These are phyloP conservation scores for Schizophyllum commune DNA, from an alignment of 1,284 basidiomycete species.

Conservation along the genomic window DNA sequence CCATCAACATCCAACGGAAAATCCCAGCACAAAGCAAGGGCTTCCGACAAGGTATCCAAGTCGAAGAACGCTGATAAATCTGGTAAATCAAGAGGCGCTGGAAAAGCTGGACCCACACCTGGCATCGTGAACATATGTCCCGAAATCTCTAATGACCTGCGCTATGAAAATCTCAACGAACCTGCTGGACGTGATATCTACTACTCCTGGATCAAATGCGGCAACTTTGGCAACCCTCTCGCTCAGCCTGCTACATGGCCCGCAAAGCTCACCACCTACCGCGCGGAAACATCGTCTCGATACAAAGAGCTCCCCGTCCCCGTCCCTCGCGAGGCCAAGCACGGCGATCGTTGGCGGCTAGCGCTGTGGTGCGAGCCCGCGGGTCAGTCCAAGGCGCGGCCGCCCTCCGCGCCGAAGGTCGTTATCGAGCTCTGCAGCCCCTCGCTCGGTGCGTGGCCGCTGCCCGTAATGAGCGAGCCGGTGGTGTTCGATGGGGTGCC, in stretches of 20 bases:
- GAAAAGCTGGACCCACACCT: neutral
- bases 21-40: neutral
- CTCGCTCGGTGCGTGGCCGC: constrained; percentile 21
- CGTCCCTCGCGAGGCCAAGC: constrained; percentile 41
- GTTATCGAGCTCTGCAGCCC: neutral
- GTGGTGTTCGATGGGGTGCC: constrained; percentile 36
- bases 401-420: constrained; percentile 1
- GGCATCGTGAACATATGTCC: constrained; percentile 40
- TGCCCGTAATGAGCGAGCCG: constrained; percentile 62
- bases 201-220: constrained; percentile 37
- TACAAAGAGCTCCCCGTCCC: constrained; percentile 70
- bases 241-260: constrained; percentile 27
- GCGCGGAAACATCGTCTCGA: constrained; percentile 39
- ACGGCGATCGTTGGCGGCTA: constrained; percentile 59
- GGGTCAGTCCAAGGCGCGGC: neutral
- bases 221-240: neutral
- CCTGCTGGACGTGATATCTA: constrained; percentile 42
- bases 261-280: constrained; percentile 67
- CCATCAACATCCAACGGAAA: neutral
- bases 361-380: constrained; percentile 32
- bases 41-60: too few species aligned
- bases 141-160: constrained; percentile 73
- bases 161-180: constrained; percentile 51
- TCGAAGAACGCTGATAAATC: too few species aligned
- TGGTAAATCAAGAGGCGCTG: too few species aligned